Evolutionary conservation across 1,139 yeast genomes (phyloP), one percentile per base, ranked within the genome.

Genomic region (Debaryomyces sp.): DNA sequence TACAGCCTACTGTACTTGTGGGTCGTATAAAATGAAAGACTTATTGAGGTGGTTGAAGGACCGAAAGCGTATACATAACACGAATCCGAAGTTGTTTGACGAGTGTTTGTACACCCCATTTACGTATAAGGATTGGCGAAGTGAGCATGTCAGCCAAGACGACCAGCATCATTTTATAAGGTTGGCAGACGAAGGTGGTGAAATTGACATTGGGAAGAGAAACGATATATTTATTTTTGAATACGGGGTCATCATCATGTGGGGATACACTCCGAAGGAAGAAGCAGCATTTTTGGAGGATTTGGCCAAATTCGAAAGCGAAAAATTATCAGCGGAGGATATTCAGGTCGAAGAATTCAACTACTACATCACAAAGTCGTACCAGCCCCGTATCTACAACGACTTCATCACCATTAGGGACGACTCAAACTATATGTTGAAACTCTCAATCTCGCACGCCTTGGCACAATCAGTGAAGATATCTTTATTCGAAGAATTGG

Each of bases 1-100:
- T 2, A 92, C 97, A 0, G 96, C 97, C 0, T 94, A 91, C 64
- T 92, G 98, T 69, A 92, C 98, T 0, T 91, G 97, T 39, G 94
- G 97, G 33, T 85, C 96, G 22, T 94, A 91, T 63, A 84, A 82
- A 55, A 89, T 94, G 95, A 83, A 87, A 58, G 97, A 92, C 47
- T 71, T 94, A 41, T 76, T 87, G 49, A 75, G 96, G 57, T 94
- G 97, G 91, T 70, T 94, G 46, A 85, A 87, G 58, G 96, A 89
- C 46, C 78, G 92, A 18, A 88, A 85, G 60, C 73, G 89, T 53
- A 74, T 79, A 3, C 89, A 86, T 61, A 87, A 89, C 43, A 85
- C 96, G 0, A 82, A 84, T 54, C 97, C 98, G 2, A 89, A 89
- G 58, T 71, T 91, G 50, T 89, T 92, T 68, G 98, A 94, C 62